Conservation (phyloP, 768 basidiomycete genomes). For the Phaffia australis region DNA sequence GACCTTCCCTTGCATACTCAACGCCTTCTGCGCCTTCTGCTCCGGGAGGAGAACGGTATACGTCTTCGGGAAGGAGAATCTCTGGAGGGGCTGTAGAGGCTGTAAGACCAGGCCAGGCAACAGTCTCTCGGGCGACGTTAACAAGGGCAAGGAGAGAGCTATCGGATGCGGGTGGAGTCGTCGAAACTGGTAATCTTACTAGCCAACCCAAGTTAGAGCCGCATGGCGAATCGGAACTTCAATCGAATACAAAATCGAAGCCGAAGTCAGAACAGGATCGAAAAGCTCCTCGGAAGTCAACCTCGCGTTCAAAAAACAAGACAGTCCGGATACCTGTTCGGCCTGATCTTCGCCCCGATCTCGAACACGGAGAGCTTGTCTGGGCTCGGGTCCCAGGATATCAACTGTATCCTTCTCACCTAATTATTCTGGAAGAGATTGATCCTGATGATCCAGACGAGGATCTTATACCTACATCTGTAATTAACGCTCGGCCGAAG, state of each 20-base stretch:
- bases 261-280: too few species aligned
- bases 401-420: conserved; percentile 75
- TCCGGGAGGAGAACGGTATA: conserved; percentile 11
- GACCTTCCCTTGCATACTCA: background rate
- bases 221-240: too few species aligned
- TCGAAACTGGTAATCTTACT: too few species aligned
- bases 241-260: too few species aligned
- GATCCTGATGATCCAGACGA: conserved; percentile 40
- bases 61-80: conserved; percentile 6
- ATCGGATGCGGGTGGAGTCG: too few species aligned
- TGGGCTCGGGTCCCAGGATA: conserved; percentile 57
- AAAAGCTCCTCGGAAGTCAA: background rate
- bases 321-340: conserved; percentile 13
- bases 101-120: too few species aligned
- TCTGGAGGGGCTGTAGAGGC: background rate
- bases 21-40: background rate
- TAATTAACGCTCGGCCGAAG: background rate
- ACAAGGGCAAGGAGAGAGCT: too few species aligned
- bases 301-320: conserved; percentile 44
- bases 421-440: conserved; percentile 50
- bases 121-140: too few species aligned
- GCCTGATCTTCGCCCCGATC: conserved; percentile 1
- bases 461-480: conserved; percentile 45
- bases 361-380: conserved; percentile 43
- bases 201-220: too few species aligned